Base-by-base conservation (phyloP, 1,139 yeast species). In the Suhomyces panamericanus region DNA sequence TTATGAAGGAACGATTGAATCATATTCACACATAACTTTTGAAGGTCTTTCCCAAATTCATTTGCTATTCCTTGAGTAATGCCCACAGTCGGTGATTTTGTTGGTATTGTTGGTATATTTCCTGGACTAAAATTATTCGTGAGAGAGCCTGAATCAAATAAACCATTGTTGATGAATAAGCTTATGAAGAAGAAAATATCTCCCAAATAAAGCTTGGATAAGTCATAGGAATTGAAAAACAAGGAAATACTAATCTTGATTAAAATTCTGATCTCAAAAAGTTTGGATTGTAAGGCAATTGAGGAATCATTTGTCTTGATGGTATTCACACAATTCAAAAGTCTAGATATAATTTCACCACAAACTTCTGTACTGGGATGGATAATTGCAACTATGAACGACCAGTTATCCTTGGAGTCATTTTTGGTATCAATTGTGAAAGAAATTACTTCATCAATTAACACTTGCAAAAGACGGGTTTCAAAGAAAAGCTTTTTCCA, bases 361-460 rank as follows among this genome's bases (percentile, higher is more conserved):
- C 91, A 84, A 4, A 88, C 76, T 50, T 85, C 89, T 15, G 83
- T 72, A 0, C 95, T 83, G 4, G 96, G 93, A 0, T 86, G 76
- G 44, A 89, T 70, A 17, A 86, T 76, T 0, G 87, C 75, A 4
- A 85, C 75, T 3, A 81, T 76, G 41, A 75, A 77, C 15, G 75
- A 69, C 91, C 91, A 85, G 43, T 79, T 82, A 4, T 38, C 36
- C 27, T 81, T 76, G 13, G 85, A 86, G 53, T 83, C 87, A 31
- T 87, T 83, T 51, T 85, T 86, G 57, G 83, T 80, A 55, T 86
- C 95, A 56, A 86, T 78, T 2, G 91, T 87, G 54, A 81, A 87
- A 1, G 83, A 80, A 16, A 86, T 79, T 27, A 87, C 80, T 57
- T 87, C 96, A 50, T 86, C 89, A 12, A 87, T 77, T 32, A 88